phyloP scores from a whole-genome alignment of 2,329 filamentous ascomycete genomes.

The Monosporascus cannonballus region DNA sequence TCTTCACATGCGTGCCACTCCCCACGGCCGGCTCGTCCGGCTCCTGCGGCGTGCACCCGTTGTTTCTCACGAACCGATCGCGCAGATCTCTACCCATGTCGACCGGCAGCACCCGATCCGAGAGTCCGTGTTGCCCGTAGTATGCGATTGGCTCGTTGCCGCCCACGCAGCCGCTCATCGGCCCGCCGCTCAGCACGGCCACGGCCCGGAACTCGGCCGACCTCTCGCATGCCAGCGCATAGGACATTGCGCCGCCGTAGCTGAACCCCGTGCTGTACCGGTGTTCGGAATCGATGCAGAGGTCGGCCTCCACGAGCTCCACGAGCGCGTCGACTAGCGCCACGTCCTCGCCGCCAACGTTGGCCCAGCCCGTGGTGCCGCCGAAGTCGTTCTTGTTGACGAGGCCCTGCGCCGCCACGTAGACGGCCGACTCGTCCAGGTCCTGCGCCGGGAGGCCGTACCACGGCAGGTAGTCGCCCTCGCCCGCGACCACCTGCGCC shows the following conservation, averaged over 20 bases:
- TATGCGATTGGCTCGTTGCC: constrained; percentile 29
- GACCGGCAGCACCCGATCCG: constrained; percentile 29
- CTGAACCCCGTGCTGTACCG: constrained; percentile 31
- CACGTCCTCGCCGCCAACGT: constrained; percentile 29
- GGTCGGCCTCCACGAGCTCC: constrained; percentile 24
- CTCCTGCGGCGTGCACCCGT: constrained; percentile 23
- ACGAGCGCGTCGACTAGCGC: constrained; percentile 28
- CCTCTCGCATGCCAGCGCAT: constrained; percentile 29
- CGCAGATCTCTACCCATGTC: constrained; percentile 25
- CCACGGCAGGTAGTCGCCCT: constrained; percentile 22
- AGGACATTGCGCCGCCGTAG: constrained; percentile 32
- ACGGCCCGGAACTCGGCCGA: constrained; percentile 26
- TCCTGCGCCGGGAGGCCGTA: constrained; percentile 27
- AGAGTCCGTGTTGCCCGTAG: constrained; percentile 26
- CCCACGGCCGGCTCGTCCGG: constrained; percentile 15
- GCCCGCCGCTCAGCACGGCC: constrained; percentile 23
- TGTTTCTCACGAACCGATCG: constrained; percentile 31
- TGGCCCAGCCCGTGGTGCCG: constrained; percentile 25
- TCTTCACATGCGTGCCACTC: constrained; percentile 13
- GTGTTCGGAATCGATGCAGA: constrained; percentile 28
- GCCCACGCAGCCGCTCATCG: constrained; percentile 24
- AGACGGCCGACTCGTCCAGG: constrained; percentile 23
- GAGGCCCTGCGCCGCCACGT: constrained; percentile 29
- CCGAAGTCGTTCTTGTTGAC: constrained; percentile 7
- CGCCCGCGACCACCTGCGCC: constrained; percentile 23